These are phyloP conservation scores for Apiotrichum akiyoshidainum DNA, from an alignment of 1,284 basidiomycete species.

Conservation along the genomic window DNA sequence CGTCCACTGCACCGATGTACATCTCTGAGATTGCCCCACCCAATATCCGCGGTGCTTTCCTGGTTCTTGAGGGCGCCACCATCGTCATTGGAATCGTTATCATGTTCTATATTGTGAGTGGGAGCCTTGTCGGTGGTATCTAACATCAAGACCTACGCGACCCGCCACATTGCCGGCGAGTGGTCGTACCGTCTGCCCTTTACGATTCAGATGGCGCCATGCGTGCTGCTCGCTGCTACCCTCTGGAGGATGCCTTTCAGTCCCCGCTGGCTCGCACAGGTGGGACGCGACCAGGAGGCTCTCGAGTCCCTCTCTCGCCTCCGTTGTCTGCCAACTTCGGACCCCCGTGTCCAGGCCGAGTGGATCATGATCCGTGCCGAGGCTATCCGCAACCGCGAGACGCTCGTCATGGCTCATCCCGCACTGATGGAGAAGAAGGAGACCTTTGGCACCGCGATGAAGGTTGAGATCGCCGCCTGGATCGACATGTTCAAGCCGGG, in stretches of 20 bases:
- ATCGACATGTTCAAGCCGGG: slow-evolving; percentile 9
- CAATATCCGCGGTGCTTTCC: slow-evolving; percentile 65
- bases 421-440: not conserved
- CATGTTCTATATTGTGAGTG: slow-evolving; percentile 7
- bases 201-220: slow-evolving; percentile 4
- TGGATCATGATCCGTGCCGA: slow-evolving; percentile 32
- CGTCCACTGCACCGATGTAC: slow-evolving; percentile 40
- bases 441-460: not conserved
- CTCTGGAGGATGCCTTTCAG: slow-evolving; percentile 49
- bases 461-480: slow-evolving; percentile 1
- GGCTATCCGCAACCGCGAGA: slow-evolving; percentile 11
- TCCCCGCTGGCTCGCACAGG: slow-evolving; percentile 59
- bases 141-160: slow-evolving; percentile 11
- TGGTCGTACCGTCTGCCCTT: slow-evolving; percentile 25
- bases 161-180: slow-evolving; percentile 18
- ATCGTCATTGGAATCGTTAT: slow-evolving; percentile 22
- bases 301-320: slow-evolving; percentile 26
- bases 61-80: slow-evolving; percentile 50
- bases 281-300: slow-evolving; percentile 26
- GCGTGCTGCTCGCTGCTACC: slow-evolving; percentile 43
- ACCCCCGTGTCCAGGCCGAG: slow-evolving; percentile 30
- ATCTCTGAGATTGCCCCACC: slow-evolving; percentile 28
- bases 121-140: slow-evolving; percentile 7
- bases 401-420: slow-evolving; percentile 8
- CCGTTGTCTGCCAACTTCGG: slow-evolving; percentile 24